These are phyloP conservation scores for Catunica adiposa DNA, from an alignment of 2,329 filamentous ascomycete species.

Conservation along the genomic window DNA sequence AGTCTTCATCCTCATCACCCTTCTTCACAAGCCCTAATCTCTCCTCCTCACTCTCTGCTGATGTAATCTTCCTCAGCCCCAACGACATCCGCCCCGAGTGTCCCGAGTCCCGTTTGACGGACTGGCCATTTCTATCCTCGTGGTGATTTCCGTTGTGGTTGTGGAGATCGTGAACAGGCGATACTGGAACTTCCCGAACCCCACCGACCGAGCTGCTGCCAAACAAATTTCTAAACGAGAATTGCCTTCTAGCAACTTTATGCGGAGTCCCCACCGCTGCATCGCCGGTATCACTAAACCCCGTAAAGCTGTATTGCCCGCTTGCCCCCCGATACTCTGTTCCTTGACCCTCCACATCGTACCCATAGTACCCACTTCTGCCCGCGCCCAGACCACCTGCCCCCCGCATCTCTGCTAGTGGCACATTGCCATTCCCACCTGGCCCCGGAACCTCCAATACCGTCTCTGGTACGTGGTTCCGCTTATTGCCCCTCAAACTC, in stretches of 20 bases:
- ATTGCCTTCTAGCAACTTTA: slow-evolving; percentile 54
- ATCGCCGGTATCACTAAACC: slow-evolving; percentile 14
- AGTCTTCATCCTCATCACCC: slow-evolving; percentile 9
- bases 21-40: slow-evolving; percentile 62
- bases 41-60: slow-evolving; percentile 62
- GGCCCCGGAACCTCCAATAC: slow-evolving; percentile 31
- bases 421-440: slow-evolving; percentile 44
- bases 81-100: slow-evolving; percentile 6
- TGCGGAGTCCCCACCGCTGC: slow-evolving; percentile 35
- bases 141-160: background rate
- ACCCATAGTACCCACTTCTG: slow-evolving; percentile 27
- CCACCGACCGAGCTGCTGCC: slow-evolving; percentile 15
- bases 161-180: background rate
- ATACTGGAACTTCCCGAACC: slow-evolving; percentile 15
- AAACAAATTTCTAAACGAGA: slow-evolving; percentile 85
- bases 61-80: slow-evolving; percentile 16
- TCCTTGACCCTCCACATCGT: slow-evolving; percentile 28
- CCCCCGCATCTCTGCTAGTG: slow-evolving; percentile 41
- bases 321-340: slow-evolving; percentile 33
- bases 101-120: background rate
- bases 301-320: slow-evolving; percentile 25
- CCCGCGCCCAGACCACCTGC: slow-evolving; percentile 25
- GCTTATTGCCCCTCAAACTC: slow-evolving; percentile 28
- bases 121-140: background rate
- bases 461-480: slow-evolving; percentile 22